Evolutionary conservation across 306 rosid species (phyloP), one percentile per base, ranked within the genome.

Genomic region (Corylus avellana): DNA sequence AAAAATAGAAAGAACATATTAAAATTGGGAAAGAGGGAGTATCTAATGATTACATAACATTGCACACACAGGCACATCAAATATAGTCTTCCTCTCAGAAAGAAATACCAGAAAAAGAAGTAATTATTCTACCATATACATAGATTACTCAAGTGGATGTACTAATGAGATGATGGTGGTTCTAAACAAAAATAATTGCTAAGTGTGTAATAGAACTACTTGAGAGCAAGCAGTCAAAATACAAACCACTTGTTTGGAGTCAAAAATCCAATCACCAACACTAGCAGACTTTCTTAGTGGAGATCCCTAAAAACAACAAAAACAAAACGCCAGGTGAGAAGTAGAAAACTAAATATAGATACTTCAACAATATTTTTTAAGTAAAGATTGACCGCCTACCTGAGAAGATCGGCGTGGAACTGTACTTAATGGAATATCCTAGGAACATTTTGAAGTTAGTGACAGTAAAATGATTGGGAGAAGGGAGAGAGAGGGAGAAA

Each of bases 351-450:
- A 61, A 27, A 77, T 69, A 79, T 37, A 25, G 58, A 46, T 67
- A 66, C 61, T 7, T 56, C 63, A 53, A 54, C 67, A 63, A 70
- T 16, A 77, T 73, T 69, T 67, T 74, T 53, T 70, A 66, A 82
- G 39, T 44, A 27, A 50, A 73, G 64, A 76, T 55, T 51, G 82
- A 68, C 87, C 73, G 84, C 89, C 80, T 75, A 96, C 99, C 98
- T 96, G 99, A 50, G 98, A 84, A 82, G 97, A 86, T 56, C 91
- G 91, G 18, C 97, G 98, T 35, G 90, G 85, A 79, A 89, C 91
- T 73, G 98, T 83, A 90, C 94, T 92, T 80, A 90, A 84, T 78
- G 99, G 98, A 87, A 96, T 86, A 90, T 96, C 99, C 98, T 96
- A 79, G 69, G 70, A 70, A 86, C 75, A 71, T 75, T 50, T 78